Base-by-base conservation (phyloP, 805 yeast species). In the Spathaspora hagerdaliae region DNA sequence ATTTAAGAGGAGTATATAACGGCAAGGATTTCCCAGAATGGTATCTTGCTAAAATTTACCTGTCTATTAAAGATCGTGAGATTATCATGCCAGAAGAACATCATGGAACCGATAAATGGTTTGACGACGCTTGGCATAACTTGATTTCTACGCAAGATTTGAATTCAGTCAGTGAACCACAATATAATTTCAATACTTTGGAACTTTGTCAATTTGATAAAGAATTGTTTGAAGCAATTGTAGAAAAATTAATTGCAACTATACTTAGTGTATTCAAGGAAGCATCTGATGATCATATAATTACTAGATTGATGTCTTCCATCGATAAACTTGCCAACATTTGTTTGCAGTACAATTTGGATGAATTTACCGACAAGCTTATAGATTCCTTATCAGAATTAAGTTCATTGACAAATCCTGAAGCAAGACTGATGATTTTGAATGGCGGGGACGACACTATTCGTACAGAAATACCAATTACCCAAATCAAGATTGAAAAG, bases 71-170 rank as follows among this genome's bases (percentile, higher is more conserved):
- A 49, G 87, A 84, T 45, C 79, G 85, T 43, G 99, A 94, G 64
- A 94, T 94, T 51, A 88, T 94, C 41, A 87, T 95, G 91, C 98
- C 99, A 0, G 98, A 94, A 57, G 99, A 94, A 58, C 97, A 92
- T 55, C 95, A 89, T 60, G 94, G 92, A 12, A 87, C 90, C 9
- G 87, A 89, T 15, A 89, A 86, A 59, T 85, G 96, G 83, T 92
- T 91, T 64, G 97, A 91, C 59, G 92, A 87, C 57, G 74, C 70
- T 29, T 87, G 96, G 96, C 83, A 83, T 53, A 82, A 84, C 47
- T 61, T 86, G 49, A 77, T 87, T 37, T 73, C 78, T 1, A 74
- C 78, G 27, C 78, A 74, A 48, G 70, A 53, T 33, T 42, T 42
- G 12, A 49, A 66, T 67, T 15, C 61, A 67, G 59, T 62, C 39